These are phyloP conservation scores for Tephrocybe sp. DNA, from an alignment of 768 basidiomycete genomes.

Conservation along the genomic window DNA sequence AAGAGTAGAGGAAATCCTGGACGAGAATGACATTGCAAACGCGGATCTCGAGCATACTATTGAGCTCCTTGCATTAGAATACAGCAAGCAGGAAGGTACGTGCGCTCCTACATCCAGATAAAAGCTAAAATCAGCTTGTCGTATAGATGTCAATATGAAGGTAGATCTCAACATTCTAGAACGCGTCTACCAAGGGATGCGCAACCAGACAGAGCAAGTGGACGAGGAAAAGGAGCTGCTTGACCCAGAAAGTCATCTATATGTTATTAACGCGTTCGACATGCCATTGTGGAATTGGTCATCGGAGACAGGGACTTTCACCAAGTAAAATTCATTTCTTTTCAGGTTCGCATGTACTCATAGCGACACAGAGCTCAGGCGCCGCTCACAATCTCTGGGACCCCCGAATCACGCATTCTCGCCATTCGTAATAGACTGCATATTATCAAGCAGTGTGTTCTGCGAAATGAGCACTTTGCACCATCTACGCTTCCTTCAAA, in stretches of 20 bases:
- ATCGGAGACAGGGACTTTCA: slow-evolving; percentile 80
- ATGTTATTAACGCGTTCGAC: slow-evolving; percentile 86
- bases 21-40: slow-evolving; percentile 66
- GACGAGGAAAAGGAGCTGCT: slow-evolving; percentile 57
- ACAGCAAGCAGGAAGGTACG: slow-evolving; percentile 85
- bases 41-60: slow-evolving; percentile 71
- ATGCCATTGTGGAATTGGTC: slow-evolving; percentile 97
- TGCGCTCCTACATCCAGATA: background rate
- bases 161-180: slow-evolving; percentile 65
- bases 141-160: slow-evolving; percentile 76
- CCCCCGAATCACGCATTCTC: slow-evolving; percentile 76
- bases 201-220: slow-evolving; percentile 56
- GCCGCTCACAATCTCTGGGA: slow-evolving; percentile 71
- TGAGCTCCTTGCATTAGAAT: slow-evolving; percentile 81
- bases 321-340: slow-evolving; percentile 52
- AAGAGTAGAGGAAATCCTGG: slow-evolving; percentile 68
- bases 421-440: slow-evolving; percentile 84
- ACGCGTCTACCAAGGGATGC: slow-evolving; percentile 73
- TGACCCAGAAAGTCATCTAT: slow-evolving; percentile 79
- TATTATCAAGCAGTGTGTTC: slow-evolving; percentile 89
- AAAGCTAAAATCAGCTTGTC: background rate
- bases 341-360: slow-evolving; percentile 1
- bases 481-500: slow-evolving; percentile 91
- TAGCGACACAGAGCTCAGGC: slow-evolving; percentile 40
- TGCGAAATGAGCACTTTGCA: slow-evolving; percentile 96